Evolutionary conservation across 805 yeast species (phyloP).

Genomic region (Candida quercuum): DNA sequence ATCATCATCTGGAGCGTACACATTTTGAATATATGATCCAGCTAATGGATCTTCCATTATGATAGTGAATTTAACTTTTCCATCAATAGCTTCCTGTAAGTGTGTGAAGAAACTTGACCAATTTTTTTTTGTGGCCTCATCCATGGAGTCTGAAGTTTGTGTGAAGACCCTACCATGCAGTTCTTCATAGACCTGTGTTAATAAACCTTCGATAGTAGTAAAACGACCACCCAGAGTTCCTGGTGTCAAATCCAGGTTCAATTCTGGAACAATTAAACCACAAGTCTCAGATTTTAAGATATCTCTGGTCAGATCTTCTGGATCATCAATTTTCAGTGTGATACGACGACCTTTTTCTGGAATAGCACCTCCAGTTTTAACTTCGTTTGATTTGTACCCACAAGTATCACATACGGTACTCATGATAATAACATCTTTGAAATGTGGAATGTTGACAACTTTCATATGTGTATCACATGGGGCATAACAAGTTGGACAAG

Average conservation of each 20-base stretch:
- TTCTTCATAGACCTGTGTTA: constrained; percentile 86
- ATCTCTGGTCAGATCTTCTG: constrained; percentile 90
- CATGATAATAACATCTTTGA: constrained; percentile 96
- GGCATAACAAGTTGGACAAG: constrained; percentile 85
- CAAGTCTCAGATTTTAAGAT: constrained; percentile 93
- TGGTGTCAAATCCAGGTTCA: constrained; percentile 83
- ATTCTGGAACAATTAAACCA: constrained; percentile 78
- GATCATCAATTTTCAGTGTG: constrained; percentile 69
- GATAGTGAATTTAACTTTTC: constrained; percentile 77
- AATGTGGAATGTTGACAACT: constrained; percentile 93
- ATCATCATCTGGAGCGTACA: constrained; percentile 97
- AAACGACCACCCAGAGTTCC: constrained; percentile 98
- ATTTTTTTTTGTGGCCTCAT: constrained; percentile 61
- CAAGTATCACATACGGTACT: constrained; percentile 88
- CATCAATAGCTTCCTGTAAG: constrained; percentile 74
- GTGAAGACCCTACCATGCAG: constrained; percentile 78
- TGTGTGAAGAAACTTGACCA: constrained; percentile 79
- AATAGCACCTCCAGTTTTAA: constrained; percentile 96
- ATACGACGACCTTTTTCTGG: constrained; percentile 80
- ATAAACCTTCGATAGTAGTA: constrained; percentile 92
- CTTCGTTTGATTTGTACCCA: constrained; percentile 96
- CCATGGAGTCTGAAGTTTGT: constrained; percentile 90
- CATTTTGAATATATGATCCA: constrained; percentile 91
- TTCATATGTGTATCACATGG: constrained; percentile 94
- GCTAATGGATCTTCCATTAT: constrained; percentile 93